phyloP scores from a whole-genome alignment of 768 basidiomycete species.

The Collybiopsis confluens region DNA sequence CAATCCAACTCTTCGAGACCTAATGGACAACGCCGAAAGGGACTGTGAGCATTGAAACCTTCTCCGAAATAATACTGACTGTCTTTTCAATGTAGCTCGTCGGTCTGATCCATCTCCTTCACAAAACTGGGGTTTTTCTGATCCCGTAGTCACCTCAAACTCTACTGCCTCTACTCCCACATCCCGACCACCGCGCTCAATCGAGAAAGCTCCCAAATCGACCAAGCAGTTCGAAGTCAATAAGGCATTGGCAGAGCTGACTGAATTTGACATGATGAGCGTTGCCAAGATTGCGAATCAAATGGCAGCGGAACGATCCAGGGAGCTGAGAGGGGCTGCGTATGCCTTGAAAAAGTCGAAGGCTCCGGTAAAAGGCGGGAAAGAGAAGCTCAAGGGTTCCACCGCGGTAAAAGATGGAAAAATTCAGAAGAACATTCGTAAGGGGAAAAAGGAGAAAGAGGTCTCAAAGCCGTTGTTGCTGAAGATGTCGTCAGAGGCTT shows the following conservation, averaged over 20 bases:
- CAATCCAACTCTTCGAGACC: neutral
- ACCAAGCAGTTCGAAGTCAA: neutral
- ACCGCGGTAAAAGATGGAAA: neutral
- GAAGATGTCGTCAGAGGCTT: neutral
- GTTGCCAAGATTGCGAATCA: neutral
- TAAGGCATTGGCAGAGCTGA: neutral
- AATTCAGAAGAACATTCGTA: neutral
- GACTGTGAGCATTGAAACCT: neutral
- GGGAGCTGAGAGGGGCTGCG: neutral
- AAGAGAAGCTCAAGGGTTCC: neutral
- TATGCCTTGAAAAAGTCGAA: neutral
- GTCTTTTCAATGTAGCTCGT: neutral
- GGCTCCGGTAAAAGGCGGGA: neutral
- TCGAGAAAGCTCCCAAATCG: neutral
- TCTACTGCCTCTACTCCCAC: neutral
- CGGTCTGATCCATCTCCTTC: neutral
- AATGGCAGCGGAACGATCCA: slow-evolving; percentile 1
- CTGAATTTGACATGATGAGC: neutral
- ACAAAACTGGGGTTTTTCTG: neutral
- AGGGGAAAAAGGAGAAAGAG: neutral
- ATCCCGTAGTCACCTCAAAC: neutral
- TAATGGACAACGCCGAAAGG: neutral
- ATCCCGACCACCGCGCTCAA: neutral
- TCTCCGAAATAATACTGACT: neutral
- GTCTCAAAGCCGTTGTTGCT: neutral